Evolutionary conservation across 2,329 filamentous ascomycete species (phyloP).

Genomic region (Colletotrichum liriopes): DNA sequence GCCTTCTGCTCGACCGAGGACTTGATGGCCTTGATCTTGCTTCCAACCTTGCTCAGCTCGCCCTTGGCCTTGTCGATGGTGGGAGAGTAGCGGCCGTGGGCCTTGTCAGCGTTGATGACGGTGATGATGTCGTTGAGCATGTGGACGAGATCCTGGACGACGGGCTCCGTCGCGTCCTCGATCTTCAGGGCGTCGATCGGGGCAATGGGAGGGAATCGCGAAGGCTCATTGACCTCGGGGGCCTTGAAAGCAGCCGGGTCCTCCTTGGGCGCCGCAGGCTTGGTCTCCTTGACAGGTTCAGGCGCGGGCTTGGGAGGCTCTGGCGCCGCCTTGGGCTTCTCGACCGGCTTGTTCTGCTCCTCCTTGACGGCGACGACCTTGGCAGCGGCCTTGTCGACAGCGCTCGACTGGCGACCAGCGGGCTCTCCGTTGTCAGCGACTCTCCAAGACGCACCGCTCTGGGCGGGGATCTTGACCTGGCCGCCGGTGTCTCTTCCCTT

Average conservation of each 20-base stretch:
- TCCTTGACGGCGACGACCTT: slow-evolving; percentile 49
- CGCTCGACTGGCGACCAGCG: slow-evolving; percentile 74
- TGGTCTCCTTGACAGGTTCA: slow-evolving; percentile 52
- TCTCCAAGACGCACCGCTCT: slow-evolving; percentile 88
- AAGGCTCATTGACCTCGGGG: slow-evolving; percentile 78
- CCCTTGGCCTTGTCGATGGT: slow-evolving; percentile 89
- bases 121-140: slow-evolving; percentile 97
- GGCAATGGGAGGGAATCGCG: slow-evolving; percentile 73
- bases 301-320: slow-evolving; percentile 32
- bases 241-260: slow-evolving; percentile 61
- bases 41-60: slow-evolving; percentile 83
- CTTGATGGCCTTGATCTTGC: slow-evolving; percentile 84
- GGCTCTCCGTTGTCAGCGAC: slow-evolving; percentile 74
- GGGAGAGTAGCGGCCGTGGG: slow-evolving; percentile 81
- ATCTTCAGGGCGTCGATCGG: slow-evolving; percentile 86
- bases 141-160: slow-evolving; percentile 93
- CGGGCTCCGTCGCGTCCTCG: slow-evolving; percentile 83
- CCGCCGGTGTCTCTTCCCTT: slow-evolving; percentile 71
- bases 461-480: slow-evolving; percentile 86
- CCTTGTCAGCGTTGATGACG: slow-evolving; percentile 89
- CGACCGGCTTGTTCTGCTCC: slow-evolving; percentile 50
- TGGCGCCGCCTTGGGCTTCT: slow-evolving; percentile 44
- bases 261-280: slow-evolving; percentile 46
- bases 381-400: slow-evolving; percentile 56
- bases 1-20: slow-evolving; percentile 78